Evolutionary conservation across 345 rosid species (phyloP).

Genomic region (Populus nigra): DNA sequence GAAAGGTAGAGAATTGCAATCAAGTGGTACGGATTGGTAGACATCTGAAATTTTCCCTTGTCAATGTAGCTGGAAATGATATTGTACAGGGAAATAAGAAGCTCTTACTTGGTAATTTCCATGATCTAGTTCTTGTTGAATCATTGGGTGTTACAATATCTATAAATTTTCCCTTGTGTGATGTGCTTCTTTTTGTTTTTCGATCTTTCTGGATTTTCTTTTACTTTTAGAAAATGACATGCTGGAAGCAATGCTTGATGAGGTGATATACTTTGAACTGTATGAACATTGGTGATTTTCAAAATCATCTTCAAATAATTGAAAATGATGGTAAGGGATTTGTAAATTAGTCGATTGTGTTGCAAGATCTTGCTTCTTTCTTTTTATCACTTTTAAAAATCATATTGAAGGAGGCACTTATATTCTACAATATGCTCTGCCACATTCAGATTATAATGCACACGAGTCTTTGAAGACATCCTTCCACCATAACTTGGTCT

Average conservation of each 20-base stretch:
- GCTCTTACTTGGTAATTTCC: slow-evolving; percentile 76
- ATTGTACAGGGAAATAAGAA: slow-evolving; percentile 94
- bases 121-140: neutral
- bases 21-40: slow-evolving; percentile 81
- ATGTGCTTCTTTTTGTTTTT: neutral
- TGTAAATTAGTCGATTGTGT: neutral
- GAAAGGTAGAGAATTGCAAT: slow-evolving; percentile 94
- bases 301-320: neutral
- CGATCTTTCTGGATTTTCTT: neutral
- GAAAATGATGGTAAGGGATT: neutral
- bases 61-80: slow-evolving; percentile 88
- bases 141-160: neutral
- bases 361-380: neutral
- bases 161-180: neutral
- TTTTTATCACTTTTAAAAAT: neutral
- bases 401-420: neutral
- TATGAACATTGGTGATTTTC: slow-evolving; percentile 1
- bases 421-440: neutral
- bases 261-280: neutral
- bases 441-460: neutral
- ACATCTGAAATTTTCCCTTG: slow-evolving; percentile 72
- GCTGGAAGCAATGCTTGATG: neutral
- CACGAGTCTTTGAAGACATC: neutral
- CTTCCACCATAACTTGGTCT: neutral
- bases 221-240: neutral